These are phyloP conservation scores for Aspergillus unguis DNA, from an alignment of 2,329 filamentous ascomycete genomes.

Conservation along the genomic window DNA sequence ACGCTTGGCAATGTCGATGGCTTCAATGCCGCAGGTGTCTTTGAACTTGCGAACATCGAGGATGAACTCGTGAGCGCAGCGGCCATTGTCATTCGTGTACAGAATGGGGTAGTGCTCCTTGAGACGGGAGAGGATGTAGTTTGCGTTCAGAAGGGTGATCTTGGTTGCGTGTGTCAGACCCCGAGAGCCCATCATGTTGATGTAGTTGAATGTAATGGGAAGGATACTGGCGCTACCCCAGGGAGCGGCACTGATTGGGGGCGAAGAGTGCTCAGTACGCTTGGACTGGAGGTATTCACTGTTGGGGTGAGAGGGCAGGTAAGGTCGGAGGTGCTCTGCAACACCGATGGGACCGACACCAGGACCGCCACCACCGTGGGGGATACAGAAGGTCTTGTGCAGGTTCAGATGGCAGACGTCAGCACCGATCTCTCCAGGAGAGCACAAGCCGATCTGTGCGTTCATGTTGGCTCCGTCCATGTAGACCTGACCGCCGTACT, in stretches of 20 bases:
- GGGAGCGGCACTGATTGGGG: conserved; percentile 71
- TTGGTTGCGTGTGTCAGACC: conserved; percentile 87
- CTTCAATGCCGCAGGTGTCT: conserved; percentile 77
- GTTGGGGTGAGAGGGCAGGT: conserved; percentile 69
- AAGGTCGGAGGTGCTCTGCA: conserved; percentile 72
- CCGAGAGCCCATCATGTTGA: conserved; percentile 82
- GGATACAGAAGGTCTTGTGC: conserved; percentile 99
- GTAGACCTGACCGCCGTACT: conserved; percentile 88
- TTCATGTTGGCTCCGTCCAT: conserved; percentile 99
- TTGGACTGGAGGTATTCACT: conserved; percentile 47
- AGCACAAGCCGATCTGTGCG: conserved; percentile 92
- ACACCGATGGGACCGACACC: conserved; percentile 94
- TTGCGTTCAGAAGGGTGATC: conserved; percentile 90
- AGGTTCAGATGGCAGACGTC: conserved; percentile 97
- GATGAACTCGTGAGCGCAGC: conserved; percentile 97
- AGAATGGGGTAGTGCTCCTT: conserved; percentile 83
- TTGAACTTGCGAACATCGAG: conserved; percentile 84
- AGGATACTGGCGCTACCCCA: conserved; percentile 89
- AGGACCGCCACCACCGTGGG: conserved; percentile 89
- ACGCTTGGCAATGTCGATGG: conserved; percentile 92
- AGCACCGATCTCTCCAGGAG: conserved; percentile 89
- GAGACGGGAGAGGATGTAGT: conserved; percentile 89
- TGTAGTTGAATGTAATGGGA: conserved; percentile 93
- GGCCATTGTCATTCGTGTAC: conserved; percentile 85
- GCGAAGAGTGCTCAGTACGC: conserved; percentile 51